phyloP scores from a whole-genome alignment of 768 basidiomycete species.

The Trametes punicea region DNA sequence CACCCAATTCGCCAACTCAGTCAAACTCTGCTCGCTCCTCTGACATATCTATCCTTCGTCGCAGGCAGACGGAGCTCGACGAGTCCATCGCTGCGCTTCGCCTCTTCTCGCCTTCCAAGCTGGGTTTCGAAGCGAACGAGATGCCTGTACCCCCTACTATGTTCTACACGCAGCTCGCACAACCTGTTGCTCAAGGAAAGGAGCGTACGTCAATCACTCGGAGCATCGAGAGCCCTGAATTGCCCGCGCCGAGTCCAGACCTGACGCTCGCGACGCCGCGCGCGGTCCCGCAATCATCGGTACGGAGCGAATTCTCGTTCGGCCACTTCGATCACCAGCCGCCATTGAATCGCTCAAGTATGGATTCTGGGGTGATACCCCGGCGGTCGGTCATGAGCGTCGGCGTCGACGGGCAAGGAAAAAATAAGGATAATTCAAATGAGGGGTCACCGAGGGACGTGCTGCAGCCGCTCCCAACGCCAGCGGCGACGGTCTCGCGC shows the following conservation, averaged over 20 bases:
- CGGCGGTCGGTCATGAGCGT: not conserved
- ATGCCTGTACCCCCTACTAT: conserved; percentile 1
- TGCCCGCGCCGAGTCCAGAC: conserved; percentile 10
- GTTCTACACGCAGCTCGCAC: conserved; percentile 2
- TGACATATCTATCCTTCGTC: conserved; percentile 41
- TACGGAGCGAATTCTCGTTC: conserved; percentile 57
- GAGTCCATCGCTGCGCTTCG: conserved; percentile 58
- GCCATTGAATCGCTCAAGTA: conserved; percentile 34
- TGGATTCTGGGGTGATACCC: conserved; percentile 15
- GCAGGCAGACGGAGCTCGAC: conserved; percentile 63
- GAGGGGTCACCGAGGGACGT: not conserved
- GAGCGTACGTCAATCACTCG: not conserved
- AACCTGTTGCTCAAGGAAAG: not conserved
- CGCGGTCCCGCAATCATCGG: conserved; percentile 19
- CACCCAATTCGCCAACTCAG: conserved; percentile 2
- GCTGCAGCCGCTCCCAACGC: conserved; percentile 25
- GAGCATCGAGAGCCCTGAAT: conserved; percentile 5
- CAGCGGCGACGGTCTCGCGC: conserved; percentile 26
- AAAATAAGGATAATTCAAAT: not conserved
- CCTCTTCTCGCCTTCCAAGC: conserved; percentile 32
- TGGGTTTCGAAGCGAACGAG: conserved; percentile 26
- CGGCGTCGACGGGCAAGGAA: not conserved
- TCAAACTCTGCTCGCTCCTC: conserved; percentile 26
- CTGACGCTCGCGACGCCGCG: conserved; percentile 8
- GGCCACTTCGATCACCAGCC: conserved; percentile 64